A percentile compares a stretch with the other conserved stretches of the same genome.
Conservation (phyloP, 495 filamentous ascomycete species). For the Glonium stellatum region DNA sequence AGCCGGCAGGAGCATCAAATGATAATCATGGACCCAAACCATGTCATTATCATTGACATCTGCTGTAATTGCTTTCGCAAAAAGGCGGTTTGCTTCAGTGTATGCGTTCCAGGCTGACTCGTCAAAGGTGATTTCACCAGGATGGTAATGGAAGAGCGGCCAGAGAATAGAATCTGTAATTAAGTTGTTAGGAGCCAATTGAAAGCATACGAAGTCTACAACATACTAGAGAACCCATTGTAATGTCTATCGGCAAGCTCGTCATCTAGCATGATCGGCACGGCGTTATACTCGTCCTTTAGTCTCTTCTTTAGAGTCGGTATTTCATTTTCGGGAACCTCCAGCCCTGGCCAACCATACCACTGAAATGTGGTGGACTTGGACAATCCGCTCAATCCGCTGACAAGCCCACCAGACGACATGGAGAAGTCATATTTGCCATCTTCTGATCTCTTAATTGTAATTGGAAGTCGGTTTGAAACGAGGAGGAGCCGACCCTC, state of each 20-base stretch:
- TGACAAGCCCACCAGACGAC: slow-evolving; percentile 92
- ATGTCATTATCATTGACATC: slow-evolving; percentile 71
- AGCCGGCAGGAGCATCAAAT: slow-evolving; percentile 82
- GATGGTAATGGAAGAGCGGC: slow-evolving; percentile 95
- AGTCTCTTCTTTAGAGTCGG: slow-evolving; percentile 36
- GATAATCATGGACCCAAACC: slow-evolving; percentile 96
- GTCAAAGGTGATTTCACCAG: slow-evolving; percentile 85
- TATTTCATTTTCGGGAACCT: slow-evolving; percentile 48
- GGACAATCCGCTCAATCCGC: slow-evolving; percentile 78
- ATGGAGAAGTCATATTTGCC: slow-evolving; percentile 79
- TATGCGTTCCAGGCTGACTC: slow-evolving; percentile 85
- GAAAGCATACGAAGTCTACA: slow-evolving; percentile 6
- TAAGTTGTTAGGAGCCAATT: slow-evolving; percentile 3
- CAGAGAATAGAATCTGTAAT: slow-evolving; percentile 78
- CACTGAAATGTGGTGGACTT: slow-evolving; percentile 91
- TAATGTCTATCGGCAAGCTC: slow-evolving; percentile 52
- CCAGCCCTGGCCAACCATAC: slow-evolving; percentile 95
- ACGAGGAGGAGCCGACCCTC: slow-evolving; percentile 64
- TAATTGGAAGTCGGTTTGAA: slow-evolving; percentile 91
- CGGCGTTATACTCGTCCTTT: slow-evolving; percentile 44
- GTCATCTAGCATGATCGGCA: slow-evolving; percentile 49
- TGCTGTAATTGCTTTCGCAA: slow-evolving; percentile 69
- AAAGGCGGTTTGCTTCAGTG: slow-evolving; percentile 73
- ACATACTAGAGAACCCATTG: slow-evolving; percentile 61
- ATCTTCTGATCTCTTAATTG: slow-evolving; percentile 84